Conservation (phyloP, 129 eudicot species). For the Flaveria trinervia region DNA sequence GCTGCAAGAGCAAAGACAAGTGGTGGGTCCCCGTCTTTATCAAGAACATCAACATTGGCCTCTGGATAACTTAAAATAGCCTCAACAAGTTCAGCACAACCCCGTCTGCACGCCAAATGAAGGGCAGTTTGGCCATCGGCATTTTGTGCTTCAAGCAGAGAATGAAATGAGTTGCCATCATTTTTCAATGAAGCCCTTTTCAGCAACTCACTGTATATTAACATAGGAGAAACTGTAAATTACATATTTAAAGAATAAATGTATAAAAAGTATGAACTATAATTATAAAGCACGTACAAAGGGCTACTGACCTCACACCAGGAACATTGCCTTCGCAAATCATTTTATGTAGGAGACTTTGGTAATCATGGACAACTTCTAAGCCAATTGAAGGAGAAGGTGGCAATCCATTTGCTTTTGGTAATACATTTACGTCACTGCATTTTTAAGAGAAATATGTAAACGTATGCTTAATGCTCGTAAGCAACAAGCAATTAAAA, state of each 20-base stretch:
- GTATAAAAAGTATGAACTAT: neutral
- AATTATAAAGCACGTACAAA: neutral
- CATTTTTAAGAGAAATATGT: constrained; percentile 19
- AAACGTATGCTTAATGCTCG: constrained; percentile 15
- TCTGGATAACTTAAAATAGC: constrained; percentile 72
- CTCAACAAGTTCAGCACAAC: constrained; percentile 84
- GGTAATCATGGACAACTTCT: constrained; percentile 57
- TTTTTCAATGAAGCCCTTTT: constrained; percentile 65
- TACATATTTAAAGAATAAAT: constrained; percentile 7
- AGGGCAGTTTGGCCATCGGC: constrained; percentile 98
- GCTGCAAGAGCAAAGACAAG: constrained; percentile 98
- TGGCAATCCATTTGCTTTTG: constrained; percentile 57
- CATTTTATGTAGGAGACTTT: constrained; percentile 69
- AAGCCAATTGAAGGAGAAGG: constrained; percentile 50
- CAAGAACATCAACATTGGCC: constrained; percentile 90
- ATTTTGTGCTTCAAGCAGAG: constrained; percentile 87
- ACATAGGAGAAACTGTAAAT: constrained; percentile 13
- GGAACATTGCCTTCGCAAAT: constrained; percentile 80
- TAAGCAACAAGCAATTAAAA: neutral
- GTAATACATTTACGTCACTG: constrained; percentile 57
- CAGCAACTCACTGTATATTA: constrained; percentile 66
- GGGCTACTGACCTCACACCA: constrained; percentile 74
- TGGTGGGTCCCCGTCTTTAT: constrained; percentile 99
- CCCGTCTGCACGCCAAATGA: constrained; percentile 97
- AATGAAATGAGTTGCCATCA: constrained; percentile 43